Base-by-base conservation (phyloP, 768 basidiomycete genomes). In the Boletus rex-veris region DNA sequence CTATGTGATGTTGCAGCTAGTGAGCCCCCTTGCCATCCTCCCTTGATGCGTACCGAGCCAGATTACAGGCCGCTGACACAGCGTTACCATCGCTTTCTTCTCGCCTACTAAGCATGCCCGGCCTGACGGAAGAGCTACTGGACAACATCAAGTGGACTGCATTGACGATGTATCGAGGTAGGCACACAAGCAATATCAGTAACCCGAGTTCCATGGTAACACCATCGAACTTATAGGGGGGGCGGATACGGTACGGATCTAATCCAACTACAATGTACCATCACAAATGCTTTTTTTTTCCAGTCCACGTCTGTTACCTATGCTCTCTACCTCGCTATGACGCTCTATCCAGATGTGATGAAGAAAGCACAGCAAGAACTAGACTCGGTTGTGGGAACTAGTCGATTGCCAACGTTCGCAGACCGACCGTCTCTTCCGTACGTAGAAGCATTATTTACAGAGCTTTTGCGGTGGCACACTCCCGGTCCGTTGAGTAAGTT, bases 191-290 rank as follows among this genome's bases (percentile, higher is more conserved):
- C 14, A 30, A 19, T 8, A 3, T 38, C 21, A 5, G 10, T 9
- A 1, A 19, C 31, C 9, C 7, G 7, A 30, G 8, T 19, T 16
- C n/a, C 33, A 5, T 8, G 10, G 38, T 28, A 30, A 50, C 26
- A 16, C 24, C 14, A 7, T 39, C n/a, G 16, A 38, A 33, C 33
- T 6, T 38, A n/a, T 39, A 63, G 67, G 60, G 16, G 67, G 67
- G 7, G 54, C 45, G 1, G 69, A 69, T 31, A 64, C 67, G 39
- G 69, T 69, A 45, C 7, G 64, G 6, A 26, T 81, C 69, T 50
- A 6, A 5, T 11, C 7, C 7, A 15, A 14, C 30, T 15, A 7
- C 11, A 14, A 39, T 4, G 14, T 33, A 16, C n/a, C 6, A 28
- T 48, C 16, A 3, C 2, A 5, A 54, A 41, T 37, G 7, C 7